Evolutionary conservation across 805 yeast species (phyloP), one percentile per base, ranked within the genome.

Genomic region (Metschnikowia kunwiensis): DNA sequence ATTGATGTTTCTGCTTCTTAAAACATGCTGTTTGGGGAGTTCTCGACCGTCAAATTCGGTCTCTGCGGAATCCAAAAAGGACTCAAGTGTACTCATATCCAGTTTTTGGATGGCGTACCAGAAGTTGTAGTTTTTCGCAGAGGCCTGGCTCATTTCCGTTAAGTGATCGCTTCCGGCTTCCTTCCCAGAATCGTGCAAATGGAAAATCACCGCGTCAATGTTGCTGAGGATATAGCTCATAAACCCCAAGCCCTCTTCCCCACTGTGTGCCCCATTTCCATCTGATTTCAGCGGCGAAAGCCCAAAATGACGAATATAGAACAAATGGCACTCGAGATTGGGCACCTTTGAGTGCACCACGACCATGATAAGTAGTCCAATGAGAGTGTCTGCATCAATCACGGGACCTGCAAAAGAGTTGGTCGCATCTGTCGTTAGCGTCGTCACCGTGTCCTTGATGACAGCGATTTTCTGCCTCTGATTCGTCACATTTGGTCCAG

Each of bases 191-290:
- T 41, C 40, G 12, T 58, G 53, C 12, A 87, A 64, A 51, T 82
- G 91, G 38, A 64, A 76, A 7, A 86, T 51, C 0, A 86, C 94
- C 0, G 88, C 95, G 49, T 88, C 95, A 28, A 88, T 65, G 5
- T 95, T 86, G 29, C 95, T 82, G 10, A 87, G 47, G 1, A 88
- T 80, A 55, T 91, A 91, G 8, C 86, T 94, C 20, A 75, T 57
- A 16, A 75, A 65, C 0, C 96, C 96, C 25, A 68, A 68, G n/a
- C 51, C 48, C 3, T 53, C 24, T 15, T 26, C 24, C 14, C 24
- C 25, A 15, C 22, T n/a, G 19, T 11, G 14, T 8, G 12, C 9
- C 5, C 11, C 12, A n/a, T 15, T 17, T 11, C 15, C 15, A 5
- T 19, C 28, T 5, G 10, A 16, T 23, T 4, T 21, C 23, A 12